These are phyloP conservation scores for Corinectria fuckeliana DNA, from an alignment of 2,329 filamentous ascomycete species.

Conservation along the genomic window DNA sequence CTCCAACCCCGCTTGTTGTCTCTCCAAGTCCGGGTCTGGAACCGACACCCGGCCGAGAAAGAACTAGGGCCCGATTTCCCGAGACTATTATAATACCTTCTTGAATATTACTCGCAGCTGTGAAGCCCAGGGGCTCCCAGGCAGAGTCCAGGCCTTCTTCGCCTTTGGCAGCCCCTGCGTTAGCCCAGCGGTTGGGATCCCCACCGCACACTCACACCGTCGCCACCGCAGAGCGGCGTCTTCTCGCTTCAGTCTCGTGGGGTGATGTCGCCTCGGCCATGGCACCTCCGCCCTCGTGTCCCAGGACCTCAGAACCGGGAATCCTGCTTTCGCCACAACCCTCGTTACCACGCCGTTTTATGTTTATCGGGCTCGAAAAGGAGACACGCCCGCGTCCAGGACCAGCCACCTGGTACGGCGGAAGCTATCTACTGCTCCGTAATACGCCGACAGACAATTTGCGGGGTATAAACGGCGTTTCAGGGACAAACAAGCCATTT, in stretches of 20 bases:
- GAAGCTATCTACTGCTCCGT: constrained; percentile 9
- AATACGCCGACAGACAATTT: constrained; percentile 9
- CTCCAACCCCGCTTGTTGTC: constrained; percentile 11
- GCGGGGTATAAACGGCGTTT: constrained; percentile 28
- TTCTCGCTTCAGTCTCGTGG: constrained; percentile 39
- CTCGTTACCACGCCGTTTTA: constrained; percentile 12
- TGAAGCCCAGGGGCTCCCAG: constrained; percentile 20
- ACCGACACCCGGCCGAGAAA: constrained; percentile 25
- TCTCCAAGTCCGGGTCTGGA: constrained; percentile 12
- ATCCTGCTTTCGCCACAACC: constrained; percentile 6
- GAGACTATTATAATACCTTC: constrained; percentile 21
- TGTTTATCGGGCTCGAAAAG: constrained; percentile 16
- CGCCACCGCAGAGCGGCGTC: constrained; percentile 32
- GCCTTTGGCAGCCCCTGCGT: constrained; percentile 32
- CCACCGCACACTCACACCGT: constrained; percentile 35
- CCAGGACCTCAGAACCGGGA: constrained; percentile 18
- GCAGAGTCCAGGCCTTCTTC: constrained; percentile 25
- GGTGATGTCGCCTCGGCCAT: constrained; percentile 36
- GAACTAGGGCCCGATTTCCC: constrained; percentile 9
- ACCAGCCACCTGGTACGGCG: constrained; percentile 14
- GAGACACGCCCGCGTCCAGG: constrained; percentile 17
- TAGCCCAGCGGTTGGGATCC: constrained; percentile 31
- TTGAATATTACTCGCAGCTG: constrained; percentile 33
- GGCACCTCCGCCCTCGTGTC: constrained; percentile 26
- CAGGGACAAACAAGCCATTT: constrained; percentile 7